Percentiles rank a stretch among this genome's conserved stretches.
Conservation (phyloP, 2,329 filamentous ascomycete species). For the Rhinocladiella similis region DNA sequence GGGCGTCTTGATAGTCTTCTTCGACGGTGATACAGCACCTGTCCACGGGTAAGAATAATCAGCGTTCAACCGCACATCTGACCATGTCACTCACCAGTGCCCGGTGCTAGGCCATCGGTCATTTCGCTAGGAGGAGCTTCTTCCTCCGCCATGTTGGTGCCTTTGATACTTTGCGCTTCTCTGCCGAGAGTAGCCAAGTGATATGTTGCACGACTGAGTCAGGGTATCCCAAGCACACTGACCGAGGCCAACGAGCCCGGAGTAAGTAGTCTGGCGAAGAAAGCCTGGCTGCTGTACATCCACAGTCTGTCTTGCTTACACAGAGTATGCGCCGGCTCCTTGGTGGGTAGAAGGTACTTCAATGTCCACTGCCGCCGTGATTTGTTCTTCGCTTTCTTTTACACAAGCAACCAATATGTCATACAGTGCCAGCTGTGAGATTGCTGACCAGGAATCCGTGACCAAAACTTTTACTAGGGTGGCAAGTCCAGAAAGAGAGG, state of each 20-base stretch:
- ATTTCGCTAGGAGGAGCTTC: slow-evolving; percentile 5
- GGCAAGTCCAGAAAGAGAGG: not conserved
- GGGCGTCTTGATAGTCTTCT: slow-evolving; percentile 5
- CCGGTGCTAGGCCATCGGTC: slow-evolving; percentile 2
- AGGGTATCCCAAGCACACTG: not conserved
- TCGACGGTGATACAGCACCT: slow-evolving; percentile 15
- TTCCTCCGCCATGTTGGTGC: not conserved
- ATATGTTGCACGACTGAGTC: not conserved
- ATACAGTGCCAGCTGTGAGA: not conserved
- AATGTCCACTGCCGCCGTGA: not conserved
- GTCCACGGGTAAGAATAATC: slow-evolving; percentile 1
- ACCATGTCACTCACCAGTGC: slow-evolving; percentile 12
- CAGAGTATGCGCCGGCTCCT: not conserved
- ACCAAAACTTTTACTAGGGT: not conserved
- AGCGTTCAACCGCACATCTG: not conserved
- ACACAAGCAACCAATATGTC: not conserved
- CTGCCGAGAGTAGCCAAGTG: not conserved
- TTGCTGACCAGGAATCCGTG: not conserved
- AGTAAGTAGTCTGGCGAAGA: not conserved
- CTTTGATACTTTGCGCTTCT: not conserved
- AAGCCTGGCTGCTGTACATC: not conserved
- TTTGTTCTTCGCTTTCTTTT: not conserved
- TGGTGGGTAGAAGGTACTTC: not conserved
- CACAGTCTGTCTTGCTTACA: not conserved
- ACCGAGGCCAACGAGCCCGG: not conserved